Conservation (phyloP, 2,329 filamentous ascomycete species). For the Ophidiomyces ophidiicola region DNA sequence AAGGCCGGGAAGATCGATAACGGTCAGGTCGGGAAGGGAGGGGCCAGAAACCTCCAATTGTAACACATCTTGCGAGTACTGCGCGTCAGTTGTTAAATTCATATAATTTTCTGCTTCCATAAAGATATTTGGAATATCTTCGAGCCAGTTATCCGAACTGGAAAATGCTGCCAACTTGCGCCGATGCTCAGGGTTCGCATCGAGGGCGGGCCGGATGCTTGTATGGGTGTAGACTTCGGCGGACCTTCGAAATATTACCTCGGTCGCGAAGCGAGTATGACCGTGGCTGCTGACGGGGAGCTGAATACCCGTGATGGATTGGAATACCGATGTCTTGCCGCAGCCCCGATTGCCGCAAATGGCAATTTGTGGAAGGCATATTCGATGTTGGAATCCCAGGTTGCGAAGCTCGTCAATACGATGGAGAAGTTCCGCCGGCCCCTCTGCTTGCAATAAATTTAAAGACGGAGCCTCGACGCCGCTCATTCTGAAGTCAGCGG, state of each 20-base stretch:
- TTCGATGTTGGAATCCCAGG: constrained; percentile 14
- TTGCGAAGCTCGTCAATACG: constrained; percentile 16
- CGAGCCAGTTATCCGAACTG: constrained; percentile 17
- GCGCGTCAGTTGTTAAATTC: constrained; percentile 17
- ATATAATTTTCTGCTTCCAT: constrained; percentile 19
- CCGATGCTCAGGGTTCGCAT: constrained; percentile 17
- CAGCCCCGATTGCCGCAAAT: constrained; percentile 16
- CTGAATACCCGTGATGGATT: constrained; percentile 15
- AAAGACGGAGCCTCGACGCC: background rate
- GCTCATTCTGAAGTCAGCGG: background rate
- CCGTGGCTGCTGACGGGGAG: constrained; percentile 34
- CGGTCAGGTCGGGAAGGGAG: constrained; percentile 47
- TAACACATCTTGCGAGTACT: constrained; percentile 38
- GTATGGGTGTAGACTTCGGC: constrained; percentile 16
- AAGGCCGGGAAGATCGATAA: constrained; percentile 51
- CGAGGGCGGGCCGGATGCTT: constrained; percentile 18
- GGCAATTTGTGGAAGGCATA: constrained; percentile 15
- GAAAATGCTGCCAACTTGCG: constrained; percentile 17
- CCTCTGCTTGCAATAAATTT: constrained; percentile 14
- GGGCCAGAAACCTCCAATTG: constrained; percentile 49
- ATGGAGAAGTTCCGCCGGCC: constrained; percentile 14
- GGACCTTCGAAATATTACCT: constrained; percentile 40
- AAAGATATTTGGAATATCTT: constrained; percentile 19
- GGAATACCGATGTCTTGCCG: constrained; percentile 17
- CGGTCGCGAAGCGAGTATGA: constrained; percentile 49